These are phyloP conservation scores for Fragaria ananassa DNA, from an alignment of 306 rosid species.

Conservation along the genomic window DNA sequence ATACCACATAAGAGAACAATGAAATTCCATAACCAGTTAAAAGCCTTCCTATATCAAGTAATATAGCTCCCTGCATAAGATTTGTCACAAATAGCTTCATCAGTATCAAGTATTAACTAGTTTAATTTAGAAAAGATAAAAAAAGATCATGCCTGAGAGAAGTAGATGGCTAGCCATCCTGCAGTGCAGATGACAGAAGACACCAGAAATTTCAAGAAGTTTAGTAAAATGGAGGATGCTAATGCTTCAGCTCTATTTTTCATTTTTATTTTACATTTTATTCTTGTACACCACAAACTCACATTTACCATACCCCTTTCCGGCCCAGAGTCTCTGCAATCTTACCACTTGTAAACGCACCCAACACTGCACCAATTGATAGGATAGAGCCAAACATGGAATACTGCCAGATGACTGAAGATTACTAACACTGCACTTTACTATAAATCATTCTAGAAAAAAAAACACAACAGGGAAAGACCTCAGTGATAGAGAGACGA, in stretches of 20 bases:
- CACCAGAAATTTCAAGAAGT: slow-evolving; percentile 20
- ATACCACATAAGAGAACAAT: slow-evolving; percentile 76
- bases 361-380: slow-evolving; percentile 85
- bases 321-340: slow-evolving; percentile 66
- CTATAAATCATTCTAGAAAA: background rate
- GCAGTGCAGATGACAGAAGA: slow-evolving; percentile 65
- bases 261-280: background rate
- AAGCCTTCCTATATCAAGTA: slow-evolving; percentile 62
- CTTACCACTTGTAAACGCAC: slow-evolving; percentile 69
- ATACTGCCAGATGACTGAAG: slow-evolving; percentile 43
- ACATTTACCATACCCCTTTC: slow-evolving; percentile 53
- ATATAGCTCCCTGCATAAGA: slow-evolving; percentile 40
- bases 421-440: slow-evolving; percentile 8
- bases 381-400: slow-evolving; percentile 79
- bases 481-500: slow-evolving; percentile 42
- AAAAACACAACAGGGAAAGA: background rate
- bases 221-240: background rate
- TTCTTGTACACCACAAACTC: background rate
- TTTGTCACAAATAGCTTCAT: background rate
- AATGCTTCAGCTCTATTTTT: background rate
- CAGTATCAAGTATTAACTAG: background rate
- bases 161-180: slow-evolving; percentile 71
- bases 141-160: slow-evolving; percentile 45
- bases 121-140: background rate
- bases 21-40: slow-evolving; percentile 81